Conservation (phyloP, 2,329 filamentous ascomycete genomes). For the Lachnellula arida region DNA sequence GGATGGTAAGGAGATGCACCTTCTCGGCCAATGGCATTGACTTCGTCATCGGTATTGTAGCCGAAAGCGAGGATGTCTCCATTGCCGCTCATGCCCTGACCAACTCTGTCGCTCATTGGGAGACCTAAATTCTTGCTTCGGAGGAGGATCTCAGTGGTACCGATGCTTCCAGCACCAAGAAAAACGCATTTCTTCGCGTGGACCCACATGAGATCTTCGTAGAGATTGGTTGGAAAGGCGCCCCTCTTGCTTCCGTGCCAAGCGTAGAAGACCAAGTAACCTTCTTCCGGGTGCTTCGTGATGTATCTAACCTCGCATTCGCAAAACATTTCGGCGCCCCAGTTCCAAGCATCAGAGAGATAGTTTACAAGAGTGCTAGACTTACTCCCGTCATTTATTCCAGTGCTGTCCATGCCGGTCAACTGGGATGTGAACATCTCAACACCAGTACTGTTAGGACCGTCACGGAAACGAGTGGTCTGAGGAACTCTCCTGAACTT, state of each 20-base stretch:
- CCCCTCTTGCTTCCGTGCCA: constrained; percentile 58
- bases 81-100: constrained; percentile 60
- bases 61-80: constrained; percentile 62
- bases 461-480: constrained; percentile 58
- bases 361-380: constrained; percentile 63
- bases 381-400: constrained; percentile 64
- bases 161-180: constrained; percentile 59
- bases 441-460: constrained; percentile 59
- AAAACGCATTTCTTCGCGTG: constrained; percentile 61
- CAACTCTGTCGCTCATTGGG: constrained; percentile 51
- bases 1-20: constrained; percentile 47
- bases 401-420: constrained; percentile 59
- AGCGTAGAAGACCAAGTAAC: constrained; percentile 60
- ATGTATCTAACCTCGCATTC: constrained; percentile 62
- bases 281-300: constrained; percentile 47
- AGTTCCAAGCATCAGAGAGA: constrained; percentile 65
- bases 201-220: constrained; percentile 62
- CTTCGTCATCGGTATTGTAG: constrained; percentile 54
- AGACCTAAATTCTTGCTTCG: constrained; percentile 56
- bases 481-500: constrained; percentile 54
- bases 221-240: constrained; percentile 49
- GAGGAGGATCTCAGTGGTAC: constrained; percentile 62
- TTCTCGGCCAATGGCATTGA: constrained; percentile 51
- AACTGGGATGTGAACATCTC: constrained; percentile 56
- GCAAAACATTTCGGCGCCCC: constrained; percentile 68